phyloP scores from a whole-genome alignment of 805 yeast genomes.

The Clavispora carvajalis region DNA sequence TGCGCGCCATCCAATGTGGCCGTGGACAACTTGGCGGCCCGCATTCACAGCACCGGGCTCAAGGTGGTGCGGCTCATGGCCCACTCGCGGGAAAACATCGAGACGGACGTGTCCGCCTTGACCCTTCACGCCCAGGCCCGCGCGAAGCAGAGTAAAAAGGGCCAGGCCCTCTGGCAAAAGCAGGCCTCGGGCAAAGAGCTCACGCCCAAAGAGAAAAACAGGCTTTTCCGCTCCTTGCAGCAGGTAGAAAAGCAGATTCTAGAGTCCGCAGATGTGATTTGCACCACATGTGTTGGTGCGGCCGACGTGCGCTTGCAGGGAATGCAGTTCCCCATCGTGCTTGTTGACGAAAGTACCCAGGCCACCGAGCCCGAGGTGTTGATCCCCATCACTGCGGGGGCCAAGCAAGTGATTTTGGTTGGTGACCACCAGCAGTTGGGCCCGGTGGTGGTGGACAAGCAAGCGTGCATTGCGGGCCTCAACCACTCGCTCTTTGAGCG shows the following conservation, averaged over 20 bases:
- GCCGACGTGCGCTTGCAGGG: constrained; percentile 61
- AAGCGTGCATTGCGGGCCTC: constrained; percentile 83
- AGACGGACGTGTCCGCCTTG: constrained; percentile 17
- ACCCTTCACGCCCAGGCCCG: constrained; percentile 27
- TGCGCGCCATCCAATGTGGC: constrained; percentile 97
- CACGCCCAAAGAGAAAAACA: constrained; percentile 5
- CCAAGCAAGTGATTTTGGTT: constrained; percentile 81
- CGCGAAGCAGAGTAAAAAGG: neutral
- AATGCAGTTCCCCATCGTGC: constrained; percentile 65
- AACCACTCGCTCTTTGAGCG: constrained; percentile 86
- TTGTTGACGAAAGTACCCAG: constrained; percentile 91
- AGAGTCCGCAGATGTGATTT: constrained; percentile 65
- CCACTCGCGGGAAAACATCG: constrained; percentile 74
- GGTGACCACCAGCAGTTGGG: constrained; percentile 97
- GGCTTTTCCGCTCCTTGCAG: constrained; percentile 3
- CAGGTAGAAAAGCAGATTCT: constrained; percentile 48
- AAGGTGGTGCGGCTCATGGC: constrained; percentile 77
- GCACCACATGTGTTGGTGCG: constrained; percentile 92
- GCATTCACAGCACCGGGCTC: constrained; percentile 64
- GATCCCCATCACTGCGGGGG: constrained; percentile 85
- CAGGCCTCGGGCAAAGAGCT: constrained; percentile 7
- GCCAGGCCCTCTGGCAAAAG: constrained; percentile 1
- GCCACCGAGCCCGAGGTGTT: constrained; percentile 90
- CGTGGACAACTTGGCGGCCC: constrained; percentile 81
- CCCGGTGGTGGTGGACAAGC: constrained; percentile 76